These are phyloP conservation scores for Globisporangium perplexum DNA, from an alignment of 352 stramenopile species.

Conservation along the genomic window DNA sequence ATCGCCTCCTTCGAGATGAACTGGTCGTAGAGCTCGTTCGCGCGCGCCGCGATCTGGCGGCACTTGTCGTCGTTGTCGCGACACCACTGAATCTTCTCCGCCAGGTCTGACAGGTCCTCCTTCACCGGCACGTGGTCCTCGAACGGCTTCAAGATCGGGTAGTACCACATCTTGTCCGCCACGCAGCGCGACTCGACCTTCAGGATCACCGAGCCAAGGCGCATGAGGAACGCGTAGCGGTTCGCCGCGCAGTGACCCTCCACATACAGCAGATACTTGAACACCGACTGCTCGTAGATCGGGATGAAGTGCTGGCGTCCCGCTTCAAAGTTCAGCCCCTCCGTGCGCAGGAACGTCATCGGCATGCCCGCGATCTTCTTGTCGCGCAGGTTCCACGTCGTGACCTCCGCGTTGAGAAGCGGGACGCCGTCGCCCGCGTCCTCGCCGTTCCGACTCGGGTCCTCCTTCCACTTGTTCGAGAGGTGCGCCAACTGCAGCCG, in stretches of 20 bases:
- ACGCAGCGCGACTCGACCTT: conserved; percentile 92
- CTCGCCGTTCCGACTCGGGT: conserved; percentile 81
- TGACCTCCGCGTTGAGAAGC: conserved; percentile 96
- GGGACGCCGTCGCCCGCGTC: conserved; percentile 50
- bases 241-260: conserved; percentile 97
- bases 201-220: conserved; percentile 96
- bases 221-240: conserved; percentile 99
- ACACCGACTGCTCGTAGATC: conserved; percentile 97
- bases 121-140: conserved; percentile 98
- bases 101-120: conserved; percentile 95
- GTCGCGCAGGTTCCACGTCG: conserved; percentile 94
- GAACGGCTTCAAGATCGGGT: conserved; percentile 93
- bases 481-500: conserved; percentile 90
- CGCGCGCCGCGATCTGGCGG: conserved; percentile 92
- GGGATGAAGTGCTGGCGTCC: conserved; percentile 95
- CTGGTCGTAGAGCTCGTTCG: conserved; percentile 92
- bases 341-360: conserved; percentile 92
- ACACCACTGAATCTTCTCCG: conserved; percentile 98
- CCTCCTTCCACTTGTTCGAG: conserved; percentile 92
- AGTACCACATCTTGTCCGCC: conserved; percentile 97
- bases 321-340: conserved; percentile 84
- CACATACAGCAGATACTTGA: conserved; percentile 97
- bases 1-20: conserved; percentile 90
- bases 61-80: conserved; percentile 96
- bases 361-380: conserved; percentile 94